A percentile compares a stretch with the other conserved stretches of the same genome.
Conservation (phyloP, 2,329 filamentous ascomycete species). For the Talaromyces sp. region DNA sequence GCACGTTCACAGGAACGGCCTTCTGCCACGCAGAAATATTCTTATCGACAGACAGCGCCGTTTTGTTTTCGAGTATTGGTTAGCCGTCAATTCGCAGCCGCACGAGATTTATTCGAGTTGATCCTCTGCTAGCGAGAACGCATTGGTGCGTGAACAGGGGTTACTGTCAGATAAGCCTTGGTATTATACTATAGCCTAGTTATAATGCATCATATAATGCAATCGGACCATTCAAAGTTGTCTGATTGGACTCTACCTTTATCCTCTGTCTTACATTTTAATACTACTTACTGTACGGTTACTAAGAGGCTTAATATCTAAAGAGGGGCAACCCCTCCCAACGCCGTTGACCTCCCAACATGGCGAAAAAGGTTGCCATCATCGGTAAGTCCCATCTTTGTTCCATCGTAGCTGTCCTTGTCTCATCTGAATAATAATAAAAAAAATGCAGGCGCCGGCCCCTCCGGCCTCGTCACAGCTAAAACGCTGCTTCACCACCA, state of each 20-base stretch:
- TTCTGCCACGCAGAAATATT: conserved; percentile 9
- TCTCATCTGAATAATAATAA: no score
- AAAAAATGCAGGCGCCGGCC: conserved; percentile 60
- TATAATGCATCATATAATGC: background rate
- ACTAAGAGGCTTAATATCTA: no score
- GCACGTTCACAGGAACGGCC: conserved; percentile 6
- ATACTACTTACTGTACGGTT: no score
- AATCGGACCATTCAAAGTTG: background rate
- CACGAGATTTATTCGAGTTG: background rate
- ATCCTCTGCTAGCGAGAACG: background rate
- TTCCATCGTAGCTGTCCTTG: no score
- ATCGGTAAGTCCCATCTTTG: conserved; percentile 43
- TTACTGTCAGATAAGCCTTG: background rate
- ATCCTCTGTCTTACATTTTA: no score
- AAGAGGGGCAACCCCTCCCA: background rate
- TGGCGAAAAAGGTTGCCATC: conserved; percentile 48
- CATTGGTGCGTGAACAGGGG: background rate
- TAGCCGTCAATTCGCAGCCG: background rate
- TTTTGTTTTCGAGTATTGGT: background rate
- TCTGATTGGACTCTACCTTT: background rate
- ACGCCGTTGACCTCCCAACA: background rate
- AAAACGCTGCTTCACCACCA: conserved; percentile 65
- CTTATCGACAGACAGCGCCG: background rate
- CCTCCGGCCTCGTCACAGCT: conserved; percentile 63
- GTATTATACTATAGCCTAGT: background rate